Base-by-base conservation (phyloP, 331 rosid species). In the Quercus phellos region DNA sequence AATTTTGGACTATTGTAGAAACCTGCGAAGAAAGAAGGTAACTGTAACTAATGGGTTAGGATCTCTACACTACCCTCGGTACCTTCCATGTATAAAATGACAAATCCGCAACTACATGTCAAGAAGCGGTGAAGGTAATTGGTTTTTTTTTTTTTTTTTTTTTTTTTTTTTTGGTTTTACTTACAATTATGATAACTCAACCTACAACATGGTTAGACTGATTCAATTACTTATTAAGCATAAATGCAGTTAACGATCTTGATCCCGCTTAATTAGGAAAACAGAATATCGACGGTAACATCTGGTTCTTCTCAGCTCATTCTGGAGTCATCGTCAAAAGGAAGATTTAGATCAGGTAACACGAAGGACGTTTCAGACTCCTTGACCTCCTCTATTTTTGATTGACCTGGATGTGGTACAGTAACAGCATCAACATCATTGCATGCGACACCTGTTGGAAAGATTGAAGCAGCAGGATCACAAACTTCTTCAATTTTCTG, bases 311-410 rank as follows among this genome's bases (percentile, higher is more conserved):
- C 32, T 71, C 58, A 84, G 84, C 83, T 85, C 42, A 77, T 81
- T 68, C 84, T 59, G n/a, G 68, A 72, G 55, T 68, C 80, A 16
- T 88, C 91, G 2, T 85, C 91, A 4, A 84, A 77, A 18, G 94
- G 93, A 76, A 94, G 74, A 83, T 94, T 94, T 76, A 94, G 87
- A 85, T 94, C 99, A 4, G 99, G 99, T 19, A 94, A 85, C 27
- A 55, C 66, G 77, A 84, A 76, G 18, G 80, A 81, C 34, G 84
- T 32, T 30, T 77, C 97, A 29, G 21, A 64, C 54, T 79, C 79
- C 78, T 82, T 82, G 46, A 72, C 77, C 50, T 83, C 94, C 60
- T 75, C 83, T 32, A 74, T 64, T 78, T 84, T 85, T 64, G 76
- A 51, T 26, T 80, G 82, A 70, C 22, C 4, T 18, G 74, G 58